Conservation (phyloP, 176 grass and related monocot species). For the Panicum miliaceum region DNA sequence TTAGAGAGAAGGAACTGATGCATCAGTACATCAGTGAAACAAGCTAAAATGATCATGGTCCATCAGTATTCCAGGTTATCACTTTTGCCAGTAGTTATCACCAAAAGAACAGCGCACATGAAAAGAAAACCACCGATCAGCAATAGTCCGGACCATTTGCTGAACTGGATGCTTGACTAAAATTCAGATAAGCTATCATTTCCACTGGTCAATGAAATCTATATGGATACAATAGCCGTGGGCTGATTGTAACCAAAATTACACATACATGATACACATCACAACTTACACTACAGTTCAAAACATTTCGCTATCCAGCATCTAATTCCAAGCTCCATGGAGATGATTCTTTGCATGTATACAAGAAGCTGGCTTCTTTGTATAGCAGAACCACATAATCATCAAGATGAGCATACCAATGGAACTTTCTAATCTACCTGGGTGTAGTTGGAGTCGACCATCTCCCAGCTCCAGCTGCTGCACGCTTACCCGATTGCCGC, state of each 20-base stretch:
- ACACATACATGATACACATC: neutral
- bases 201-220: neutral
- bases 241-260: neutral
- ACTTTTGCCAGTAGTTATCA: neutral
- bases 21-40: neutral
- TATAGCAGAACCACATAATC: neutral
- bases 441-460: slow-evolving; percentile 47
- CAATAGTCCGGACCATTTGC: neutral
- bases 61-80: neutral
- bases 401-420: neutral
- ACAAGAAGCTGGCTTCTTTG: neutral
- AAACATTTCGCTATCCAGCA: neutral
- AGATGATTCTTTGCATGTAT: slow-evolving; percentile 5
- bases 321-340: neutral
- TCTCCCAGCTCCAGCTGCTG: slow-evolving; percentile 54
- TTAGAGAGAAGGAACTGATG: neutral
- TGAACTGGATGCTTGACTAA: neutral
- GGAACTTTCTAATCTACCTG: slow-evolving; percentile 3
- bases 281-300: neutral
- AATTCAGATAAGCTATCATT: neutral
- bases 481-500: slow-evolving; percentile 47
- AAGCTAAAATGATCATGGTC: neutral
- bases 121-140: neutral
- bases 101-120: neutral
- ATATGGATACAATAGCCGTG: neutral